Evolutionary conservation across 495 filamentous ascomycete species (phyloP).

Genomic region (Trichoderma erinaceum): DNA sequence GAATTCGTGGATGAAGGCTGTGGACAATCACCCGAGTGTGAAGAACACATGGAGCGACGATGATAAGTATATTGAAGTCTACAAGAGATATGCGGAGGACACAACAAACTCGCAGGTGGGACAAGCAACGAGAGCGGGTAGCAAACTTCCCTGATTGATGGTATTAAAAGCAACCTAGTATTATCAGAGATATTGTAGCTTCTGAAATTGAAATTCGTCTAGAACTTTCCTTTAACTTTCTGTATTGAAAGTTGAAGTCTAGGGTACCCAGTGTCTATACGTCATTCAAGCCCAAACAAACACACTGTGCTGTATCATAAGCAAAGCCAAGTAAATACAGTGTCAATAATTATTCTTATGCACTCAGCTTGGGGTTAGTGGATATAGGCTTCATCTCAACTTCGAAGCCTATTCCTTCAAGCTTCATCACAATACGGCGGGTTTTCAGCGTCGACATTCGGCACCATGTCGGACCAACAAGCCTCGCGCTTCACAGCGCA

Average conservation of each 20-base stretch:
- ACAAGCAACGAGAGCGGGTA: slow-evolving; percentile 59
- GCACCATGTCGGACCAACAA: slow-evolving; percentile 30
- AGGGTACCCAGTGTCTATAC: no score
- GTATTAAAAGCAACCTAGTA: neutral
- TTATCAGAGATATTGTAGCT: neutral
- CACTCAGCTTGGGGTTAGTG: neutral
- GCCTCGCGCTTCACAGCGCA: slow-evolving; percentile 69
- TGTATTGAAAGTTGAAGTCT: no score
- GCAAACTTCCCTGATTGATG: slow-evolving; percentile 48
- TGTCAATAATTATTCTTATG: neutral
- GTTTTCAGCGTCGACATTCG: slow-evolving; percentile 1
- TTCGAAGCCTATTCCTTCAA: neutral
- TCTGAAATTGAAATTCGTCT: neutral
- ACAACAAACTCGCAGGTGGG: slow-evolving; percentile 63
- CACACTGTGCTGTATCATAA: neutral
- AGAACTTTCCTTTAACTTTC: no score
- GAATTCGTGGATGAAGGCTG: slow-evolving; percentile 52
- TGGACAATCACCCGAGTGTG: slow-evolving; percentile 51
- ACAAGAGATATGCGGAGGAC: slow-evolving; percentile 65
- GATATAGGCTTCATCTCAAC: neutral
- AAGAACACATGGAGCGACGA: slow-evolving; percentile 56
- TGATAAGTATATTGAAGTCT: slow-evolving; percentile 57
- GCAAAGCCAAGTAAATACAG: neutral
- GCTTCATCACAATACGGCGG: neutral
- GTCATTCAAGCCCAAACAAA: no score